A percentile compares a stretch with the other conserved stretches of the same genome.
Evolutionary conservation across 768 basidiomycete genomes (phyloP).

Genomic region (Lyophyllum semitale): DNA sequence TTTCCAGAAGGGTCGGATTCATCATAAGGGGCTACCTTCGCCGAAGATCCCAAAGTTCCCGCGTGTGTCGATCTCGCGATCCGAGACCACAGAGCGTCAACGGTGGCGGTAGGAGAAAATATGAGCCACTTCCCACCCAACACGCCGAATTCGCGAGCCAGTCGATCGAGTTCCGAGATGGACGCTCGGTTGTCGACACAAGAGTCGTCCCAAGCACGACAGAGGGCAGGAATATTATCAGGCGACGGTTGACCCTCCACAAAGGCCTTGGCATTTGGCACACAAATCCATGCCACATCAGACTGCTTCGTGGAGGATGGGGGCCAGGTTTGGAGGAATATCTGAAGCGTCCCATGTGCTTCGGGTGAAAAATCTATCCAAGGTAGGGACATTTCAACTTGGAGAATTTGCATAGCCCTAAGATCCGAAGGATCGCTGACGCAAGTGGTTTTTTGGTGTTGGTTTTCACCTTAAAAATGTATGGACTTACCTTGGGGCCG

Average conservation of each 20-base stretch:
- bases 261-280: neutral
- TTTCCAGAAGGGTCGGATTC: conserved; percentile 1
- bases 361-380: no score
- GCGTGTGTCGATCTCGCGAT: conserved; percentile 15
- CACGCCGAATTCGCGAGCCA: conserved; percentile 5
- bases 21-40: conserved; percentile 14
- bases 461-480: no score
- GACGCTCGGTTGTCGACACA: conserved; percentile 6
- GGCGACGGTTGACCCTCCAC: neutral
- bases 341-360: neutral
- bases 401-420: neutral
- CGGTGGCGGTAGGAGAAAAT: conserved; percentile 1
- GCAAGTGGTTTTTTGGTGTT: no score
- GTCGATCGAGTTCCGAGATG: conserved; percentile 6
- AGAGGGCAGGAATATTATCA: conserved; percentile 2
- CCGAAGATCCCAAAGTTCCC: conserved; percentile 13
- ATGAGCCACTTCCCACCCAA: conserved; percentile 20
- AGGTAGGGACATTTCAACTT: neutral
- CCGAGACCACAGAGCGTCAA: conserved; percentile 15
- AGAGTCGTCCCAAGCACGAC: neutral
- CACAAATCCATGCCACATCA: conserved; percentile 11
- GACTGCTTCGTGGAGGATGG: conserved; percentile 10
- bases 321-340: conserved; percentile 6
- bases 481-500: neutral
- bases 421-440: no score